Evolutionary conservation across 2,329 filamentous ascomycete species (phyloP), one percentile per base, ranked within the genome.

Genomic region (Penicillium sp.): DNA sequence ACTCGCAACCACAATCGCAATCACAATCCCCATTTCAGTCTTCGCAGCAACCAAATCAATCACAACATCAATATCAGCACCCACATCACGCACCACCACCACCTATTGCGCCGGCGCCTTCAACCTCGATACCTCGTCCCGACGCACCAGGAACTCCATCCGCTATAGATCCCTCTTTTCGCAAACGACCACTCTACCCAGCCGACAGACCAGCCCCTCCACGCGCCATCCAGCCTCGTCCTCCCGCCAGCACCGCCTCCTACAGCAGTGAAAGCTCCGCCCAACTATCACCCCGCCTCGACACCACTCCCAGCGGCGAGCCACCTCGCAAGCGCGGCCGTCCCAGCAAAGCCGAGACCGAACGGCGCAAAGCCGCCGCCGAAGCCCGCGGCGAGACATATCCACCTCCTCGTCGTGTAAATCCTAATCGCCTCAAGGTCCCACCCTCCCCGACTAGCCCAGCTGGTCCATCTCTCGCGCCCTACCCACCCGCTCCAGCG

Each of bases 321-420:
- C 74, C 72, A 37, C 75, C 71, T 55, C 70, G 75, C 47, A 78
- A 78, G 73, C 71, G 77, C 56, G 77, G 77, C n/a, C 74, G 77
- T 15, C 77, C 77, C 59, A 79, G 71, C 61, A 79, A 79, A 67
- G 70, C 69, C 37, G 77, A 79, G 60, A 69, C 73, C 3, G 76
- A 78, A 60, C 71, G 75, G 50, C 76, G 76, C 37, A 76, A 69
- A 59, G 68, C 71, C 25, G 70, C 68, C 47, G 75, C 76, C 41
- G 74, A 77, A 63, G 72, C 75, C 38, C 73, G 71, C 35, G 76
- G 76, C 15, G 75, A 78, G 62, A 66, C 66, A 15, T 78, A 77
- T 59, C 75, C 75, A n/a, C 69, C 73, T 14, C 67, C 73, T 10
- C 68, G 73, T 35, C 63, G 72, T 28, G 63, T 66, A 10, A 63